Evolutionary conservation across 2,329 filamentous ascomycete species (phyloP).

Genomic region (Penicillium sp.): DNA sequence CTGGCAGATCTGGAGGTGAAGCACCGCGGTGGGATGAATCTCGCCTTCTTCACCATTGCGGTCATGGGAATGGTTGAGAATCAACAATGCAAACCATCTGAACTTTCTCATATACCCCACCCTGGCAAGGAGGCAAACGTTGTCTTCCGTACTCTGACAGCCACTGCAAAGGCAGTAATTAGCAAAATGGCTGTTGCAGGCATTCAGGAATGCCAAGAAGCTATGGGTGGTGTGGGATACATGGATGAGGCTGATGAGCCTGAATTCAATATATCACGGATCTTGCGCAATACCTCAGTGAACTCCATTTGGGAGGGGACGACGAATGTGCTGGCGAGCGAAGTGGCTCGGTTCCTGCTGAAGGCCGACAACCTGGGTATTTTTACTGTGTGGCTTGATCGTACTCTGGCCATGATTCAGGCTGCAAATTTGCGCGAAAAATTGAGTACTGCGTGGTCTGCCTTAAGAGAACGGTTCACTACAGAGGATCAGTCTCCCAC

Average conservation of each 20-base stretch:
- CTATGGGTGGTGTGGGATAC: slow-evolving; percentile 39
- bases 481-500: slow-evolving; percentile 13
- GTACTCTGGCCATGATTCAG: slow-evolving; percentile 26
- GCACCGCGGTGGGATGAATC: slow-evolving; percentile 38
- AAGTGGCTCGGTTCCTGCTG: slow-evolving; percentile 43
- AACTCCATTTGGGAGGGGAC: slow-evolving; percentile 69
- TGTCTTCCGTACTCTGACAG: slow-evolving; percentile 31
- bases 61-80: slow-evolving; percentile 54
- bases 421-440: slow-evolving; percentile 1
- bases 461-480: slow-evolving; percentile 15
- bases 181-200: slow-evolving; percentile 32
- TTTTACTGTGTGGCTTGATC: slow-evolving; percentile 45
- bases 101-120: slow-evolving; percentile 51
- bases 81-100: slow-evolving; percentile 28
- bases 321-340: slow-evolving; percentile 66
- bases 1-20: slow-evolving; percentile 41
- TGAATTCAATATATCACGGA: slow-evolving; percentile 64
- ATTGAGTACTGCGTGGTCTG: slow-evolving; percentile 18
- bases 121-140: slow-evolving; percentile 24
- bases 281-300: slow-evolving; percentile 63
- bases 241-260: slow-evolving; percentile 51
- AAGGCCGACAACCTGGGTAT: slow-evolving; percentile 25
- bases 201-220: slow-evolving; percentile 39
- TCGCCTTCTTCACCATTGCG: slow-evolving; percentile 34
- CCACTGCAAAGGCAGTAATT: slow-evolving; percentile 36